A percentile compares a stretch with the other conserved stretches of the same genome.
phyloP scores from a whole-genome alignment of 2,329 filamentous ascomycete genomes.

The Neonectria ditissima region DNA sequence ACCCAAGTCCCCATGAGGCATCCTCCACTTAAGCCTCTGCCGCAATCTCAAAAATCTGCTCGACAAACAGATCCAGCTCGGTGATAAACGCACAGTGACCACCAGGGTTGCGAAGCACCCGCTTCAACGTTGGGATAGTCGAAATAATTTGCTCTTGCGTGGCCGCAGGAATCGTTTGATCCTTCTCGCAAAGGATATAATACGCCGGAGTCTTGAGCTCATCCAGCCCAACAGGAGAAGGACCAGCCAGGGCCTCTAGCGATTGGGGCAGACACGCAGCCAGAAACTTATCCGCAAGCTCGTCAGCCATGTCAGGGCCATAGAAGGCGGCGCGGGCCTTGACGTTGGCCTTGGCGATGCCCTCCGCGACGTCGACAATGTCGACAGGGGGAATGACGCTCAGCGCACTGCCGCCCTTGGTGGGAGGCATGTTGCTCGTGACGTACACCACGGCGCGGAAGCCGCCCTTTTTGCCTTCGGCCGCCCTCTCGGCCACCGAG shows the following conservation, averaged over 20 bases:
- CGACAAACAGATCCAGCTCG: slow-evolving; percentile 12
- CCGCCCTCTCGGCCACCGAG: slow-evolving; percentile 7
- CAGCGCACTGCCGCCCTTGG: slow-evolving; percentile 11
- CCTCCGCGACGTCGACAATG: slow-evolving; percentile 17
- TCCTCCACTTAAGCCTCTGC: background rate
- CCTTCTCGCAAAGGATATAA: slow-evolving; percentile 15
- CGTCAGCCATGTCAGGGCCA: slow-evolving; percentile 17
- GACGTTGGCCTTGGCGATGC: slow-evolving; percentile 1
- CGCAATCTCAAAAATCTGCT: slow-evolving; percentile 14
- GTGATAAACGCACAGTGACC: slow-evolving; percentile 13
- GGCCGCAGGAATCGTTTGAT: slow-evolving; percentile 1
- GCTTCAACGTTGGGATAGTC: slow-evolving; percentile 10
- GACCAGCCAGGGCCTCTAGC: slow-evolving; percentile 5
- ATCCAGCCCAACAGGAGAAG: slow-evolving; percentile 4
- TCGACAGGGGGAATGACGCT: slow-evolving; percentile 14
- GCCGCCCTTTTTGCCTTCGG: slow-evolving; percentile 2
- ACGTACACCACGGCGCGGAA: slow-evolving; percentile 7
- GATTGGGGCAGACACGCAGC: slow-evolving; percentile 3
- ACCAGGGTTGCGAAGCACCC: slow-evolving; percentile 9
- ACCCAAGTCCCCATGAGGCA: no score
- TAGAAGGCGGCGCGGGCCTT: slow-evolving; percentile 15
- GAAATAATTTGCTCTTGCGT: slow-evolving; percentile 1
- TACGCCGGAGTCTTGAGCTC: slow-evolving; percentile 16
- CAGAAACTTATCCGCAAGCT: slow-evolving; percentile 4
- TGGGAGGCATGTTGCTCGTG: slow-evolving; percentile 12